Evolutionary conservation across 306 rosid species (phyloP), one percentile per base, ranked within the genome.

Genomic region (Prunus kanzakura): DNA sequence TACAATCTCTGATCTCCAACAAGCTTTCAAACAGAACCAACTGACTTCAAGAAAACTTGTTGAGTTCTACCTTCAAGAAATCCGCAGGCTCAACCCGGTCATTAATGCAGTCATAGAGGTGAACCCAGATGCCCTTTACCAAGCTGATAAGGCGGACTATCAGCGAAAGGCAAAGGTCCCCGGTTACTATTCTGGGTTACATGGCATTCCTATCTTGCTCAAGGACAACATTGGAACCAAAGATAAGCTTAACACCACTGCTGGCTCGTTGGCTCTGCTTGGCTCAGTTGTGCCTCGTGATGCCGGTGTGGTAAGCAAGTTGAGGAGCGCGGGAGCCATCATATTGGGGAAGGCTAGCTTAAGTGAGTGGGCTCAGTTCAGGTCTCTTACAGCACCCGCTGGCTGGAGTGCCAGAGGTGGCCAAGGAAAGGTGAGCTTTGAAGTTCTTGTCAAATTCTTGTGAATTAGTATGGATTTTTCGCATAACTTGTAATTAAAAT

Each of bases 151-250:
- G 41, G 89, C 88, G 4, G 93, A 87, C 82, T 47, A 18, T 20
- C 83, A 89, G 74, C 82, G 86, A 35, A 71, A 16, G 72, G 52
- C 73, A 19, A 76, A 80, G 8, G 61, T 54, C 2, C 52, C 52
- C 1, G 14, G 67, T 18, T 56, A 74, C 4, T 55, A 77, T 11
- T 38, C 57, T 47, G 72, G 69, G 66, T 35, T 88, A 83, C 93
- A 88, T 49, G 91, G 96, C 11, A 84, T 88, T 66, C 96, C 91
- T 0, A 19, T 91, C 62, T 72, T 91, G 74, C 79, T 88, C 11
- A 91, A 85, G 83, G 93, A 88, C n/a, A 89, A 67, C 67, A 84
- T 87, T 68, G 93, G 82, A 71, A 91, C 90, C 22, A 87, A 75
- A 72, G 91, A 88, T 56, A 82, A 81, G 89, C 79, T 91, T 51